Base-by-base conservation (phyloP, 345 rosid species). In the Boechera stricta region DNA sequence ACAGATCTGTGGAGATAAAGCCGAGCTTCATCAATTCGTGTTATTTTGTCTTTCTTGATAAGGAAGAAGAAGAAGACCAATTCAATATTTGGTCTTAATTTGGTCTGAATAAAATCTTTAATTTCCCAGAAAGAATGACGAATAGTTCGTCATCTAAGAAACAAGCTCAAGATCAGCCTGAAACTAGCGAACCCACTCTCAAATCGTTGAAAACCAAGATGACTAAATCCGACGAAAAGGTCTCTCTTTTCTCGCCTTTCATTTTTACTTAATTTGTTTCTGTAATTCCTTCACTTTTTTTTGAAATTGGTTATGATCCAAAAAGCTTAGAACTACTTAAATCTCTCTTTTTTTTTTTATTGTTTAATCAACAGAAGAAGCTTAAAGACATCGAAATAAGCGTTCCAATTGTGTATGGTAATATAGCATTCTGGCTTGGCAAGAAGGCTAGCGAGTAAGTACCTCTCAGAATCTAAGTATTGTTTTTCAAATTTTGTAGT, bases 361-460 rank as follows among this genome's bases (percentile, higher is more conserved):
- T 38, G 69, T 74, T 68, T 66, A 41, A 64, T 67, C 31, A 53
- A 44, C 78, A 87, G 93, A 86, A 88, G 87, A 88, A 87, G 82
- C 88, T 86, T 70, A 89, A 85, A 81, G 97, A 91, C 69, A 81
- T 84, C 10, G 93, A 91, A 77, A 78, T 91, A 78, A 85, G 90
- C 72, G 77, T 89, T 76, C 97, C 97, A 12, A 80, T 91, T 66
- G 93, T 91, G 60, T 88, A 85, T 13, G 93, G 97, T 21, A 89
- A 89, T 31, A 66, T 87, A 51, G 90, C 93, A 31, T 89, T 86
- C 61, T 91, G 97, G 93, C 93, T 91, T 62, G 93, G 93, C 33
- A 89, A 91, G 82, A 89, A 86, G 84, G 93, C 97, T 54, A 89
- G 87, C 61, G 96, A 91, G 93, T 91, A 83, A 83, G 89, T 84